A percentile compares a stretch with the other conserved stretches of the same genome.
phyloP scores from a whole-genome alignment of 2,329 filamentous ascomycete genomes.

The Pseudohalonectria lignicola region DNA sequence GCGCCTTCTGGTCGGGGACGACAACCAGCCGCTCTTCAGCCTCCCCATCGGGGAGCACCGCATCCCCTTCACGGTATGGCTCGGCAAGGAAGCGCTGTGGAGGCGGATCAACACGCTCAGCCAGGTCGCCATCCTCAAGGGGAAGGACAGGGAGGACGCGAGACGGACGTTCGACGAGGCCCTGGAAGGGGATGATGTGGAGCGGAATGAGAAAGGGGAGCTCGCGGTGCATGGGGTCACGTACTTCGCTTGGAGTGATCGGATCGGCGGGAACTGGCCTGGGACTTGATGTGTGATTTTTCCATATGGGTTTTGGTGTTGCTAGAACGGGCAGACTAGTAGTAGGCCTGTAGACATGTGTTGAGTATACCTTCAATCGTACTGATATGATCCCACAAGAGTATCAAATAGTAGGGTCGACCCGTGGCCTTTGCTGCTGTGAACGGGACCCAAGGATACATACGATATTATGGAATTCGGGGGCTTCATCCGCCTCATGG shows the following conservation, averaged over 20 bases:
- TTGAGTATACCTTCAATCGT: too few relatives aligned
- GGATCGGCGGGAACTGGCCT: constrained; percentile 13
- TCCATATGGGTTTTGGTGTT: too few relatives aligned
- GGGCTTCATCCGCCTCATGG: too few relatives aligned
- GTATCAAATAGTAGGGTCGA: too few relatives aligned
- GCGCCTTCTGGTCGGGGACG: constrained; percentile 32
- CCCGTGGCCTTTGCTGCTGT: too few relatives aligned
- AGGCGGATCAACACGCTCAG: constrained; percentile 54
- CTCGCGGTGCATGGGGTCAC: constrained; percentile 55
- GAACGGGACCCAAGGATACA: too few relatives aligned
- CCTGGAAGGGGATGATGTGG: constrained; percentile 38
- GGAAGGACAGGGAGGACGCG: constrained; percentile 36
- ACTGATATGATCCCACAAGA: too few relatives aligned
- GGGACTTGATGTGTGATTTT: background rate
- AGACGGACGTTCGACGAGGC: constrained; percentile 40
- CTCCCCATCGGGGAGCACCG: constrained; percentile 48
- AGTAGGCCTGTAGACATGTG: too few relatives aligned
- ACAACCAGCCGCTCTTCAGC: constrained; percentile 38
- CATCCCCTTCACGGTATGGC: constrained; percentile 45
- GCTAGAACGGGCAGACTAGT: too few relatives aligned
- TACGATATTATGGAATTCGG: too few relatives aligned
- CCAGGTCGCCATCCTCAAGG: constrained; percentile 51
- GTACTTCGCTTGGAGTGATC: constrained; percentile 50
- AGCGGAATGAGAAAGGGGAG: constrained; percentile 49
- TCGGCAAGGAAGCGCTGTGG: constrained; percentile 51